phyloP scores from a whole-genome alignment of 75 land plant genomes.

The Selaginella moellendorffii region DNA sequence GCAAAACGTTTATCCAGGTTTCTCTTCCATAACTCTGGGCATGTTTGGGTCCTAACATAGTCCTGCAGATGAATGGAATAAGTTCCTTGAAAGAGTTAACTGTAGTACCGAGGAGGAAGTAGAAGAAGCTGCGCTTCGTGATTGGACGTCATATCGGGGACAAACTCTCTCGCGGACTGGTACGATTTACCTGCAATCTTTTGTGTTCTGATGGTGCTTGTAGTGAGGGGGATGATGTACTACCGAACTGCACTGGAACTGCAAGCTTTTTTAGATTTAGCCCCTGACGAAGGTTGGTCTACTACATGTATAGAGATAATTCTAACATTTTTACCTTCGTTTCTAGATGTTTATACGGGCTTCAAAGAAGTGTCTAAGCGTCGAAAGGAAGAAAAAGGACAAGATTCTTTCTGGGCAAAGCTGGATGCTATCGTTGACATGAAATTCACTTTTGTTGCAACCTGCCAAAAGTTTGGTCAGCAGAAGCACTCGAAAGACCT shows the following conservation, averaged over 20 bases:
- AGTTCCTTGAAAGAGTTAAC: not conserved
- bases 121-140: conserved; percentile 28
- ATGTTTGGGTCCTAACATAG: not conserved
- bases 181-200: conserved; percentile 33
- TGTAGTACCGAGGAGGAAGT: not conserved
- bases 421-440: conserved; percentile 55
- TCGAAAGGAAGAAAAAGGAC: not conserved
- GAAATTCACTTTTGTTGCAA: conserved; percentile 89
- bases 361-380: not conserved
- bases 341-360: not conserved
- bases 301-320: not conserved
- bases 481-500: conserved; percentile 35
- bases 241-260: conserved; percentile 76
- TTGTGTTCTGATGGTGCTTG: not conserved
- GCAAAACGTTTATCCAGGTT: conserved; percentile 8
- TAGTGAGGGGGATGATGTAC: conserved; percentile 93
- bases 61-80: not conserved
- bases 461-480: conserved; percentile 85
- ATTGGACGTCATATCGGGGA: conserved; percentile 32
- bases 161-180: conserved; percentile 32
- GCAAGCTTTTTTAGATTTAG: conserved; percentile 70
- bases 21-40: not conserved
- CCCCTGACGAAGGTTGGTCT: not conserved
- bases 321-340: not conserved
- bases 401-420: not conserved